These are phyloP conservation scores for Cardamine chenopodiifolia DNA, from an alignment of 345 rosid species.

Conservation along the genomic window DNA sequence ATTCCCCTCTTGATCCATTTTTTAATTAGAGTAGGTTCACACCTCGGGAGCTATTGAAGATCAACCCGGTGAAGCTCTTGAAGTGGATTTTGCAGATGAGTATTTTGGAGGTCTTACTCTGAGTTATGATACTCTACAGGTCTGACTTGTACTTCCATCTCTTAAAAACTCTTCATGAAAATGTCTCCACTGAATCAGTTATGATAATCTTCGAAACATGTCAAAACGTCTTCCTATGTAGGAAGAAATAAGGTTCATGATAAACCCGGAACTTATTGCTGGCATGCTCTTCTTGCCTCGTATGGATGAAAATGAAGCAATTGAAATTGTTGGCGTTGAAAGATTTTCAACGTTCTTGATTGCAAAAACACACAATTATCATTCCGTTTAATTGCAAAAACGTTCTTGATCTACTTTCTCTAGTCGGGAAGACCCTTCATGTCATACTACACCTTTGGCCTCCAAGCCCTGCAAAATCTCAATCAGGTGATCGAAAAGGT, in stretches of 20 bases:
- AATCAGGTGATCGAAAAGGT: conserved; percentile 31
- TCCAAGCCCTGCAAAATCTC: conserved; percentile 27
- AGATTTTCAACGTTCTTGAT: conserved; percentile 63
- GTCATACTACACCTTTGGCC: conserved; percentile 40
- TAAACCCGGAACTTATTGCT: conserved; percentile 81
- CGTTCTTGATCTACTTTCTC: not conserved
- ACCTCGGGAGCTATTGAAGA: conserved; percentile 74
- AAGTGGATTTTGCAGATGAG: conserved; percentile 87
- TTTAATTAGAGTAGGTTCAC: conserved; percentile 49
- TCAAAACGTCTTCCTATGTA: conserved; percentile 33
- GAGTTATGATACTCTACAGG: conserved; percentile 76
- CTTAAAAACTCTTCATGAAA: not conserved
- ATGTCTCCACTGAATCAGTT: not conserved
- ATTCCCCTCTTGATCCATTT: not conserved
- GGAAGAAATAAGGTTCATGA: conserved; percentile 96
- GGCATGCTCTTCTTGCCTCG: conserved; percentile 92
- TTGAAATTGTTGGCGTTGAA: conserved; percentile 85
- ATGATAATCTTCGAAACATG: not conserved
- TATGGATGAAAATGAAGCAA: conserved; percentile 81
- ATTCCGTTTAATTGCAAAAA: not conserved
- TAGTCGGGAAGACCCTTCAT: conserved; percentile 35
- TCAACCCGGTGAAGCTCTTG: conserved; percentile 60
- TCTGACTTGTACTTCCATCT: conserved; percentile 26
- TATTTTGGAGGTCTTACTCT: conserved; percentile 91
- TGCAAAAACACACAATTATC: not conserved